phyloP scores from a whole-genome alignment of 73 alveolate genomes.

The Blepharisma japonicum region DNA sequence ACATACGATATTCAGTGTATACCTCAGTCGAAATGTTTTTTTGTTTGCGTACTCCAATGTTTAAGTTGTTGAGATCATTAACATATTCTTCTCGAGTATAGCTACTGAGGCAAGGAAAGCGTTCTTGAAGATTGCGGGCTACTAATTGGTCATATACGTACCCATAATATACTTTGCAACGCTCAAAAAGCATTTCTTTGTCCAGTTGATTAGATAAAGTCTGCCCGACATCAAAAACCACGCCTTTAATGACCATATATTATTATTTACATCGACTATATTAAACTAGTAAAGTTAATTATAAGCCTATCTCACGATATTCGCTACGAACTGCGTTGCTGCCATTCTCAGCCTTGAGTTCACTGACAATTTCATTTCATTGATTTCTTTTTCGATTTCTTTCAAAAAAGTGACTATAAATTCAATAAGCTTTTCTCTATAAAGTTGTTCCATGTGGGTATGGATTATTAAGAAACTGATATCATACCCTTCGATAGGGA shows the following conservation, averaged over 20 bases:
- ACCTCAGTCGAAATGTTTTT: conserved; percentile 26
- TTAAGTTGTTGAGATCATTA: conserved; percentile 9
- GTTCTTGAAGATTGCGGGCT: neutral
- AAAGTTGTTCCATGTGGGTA: conserved; percentile 54
- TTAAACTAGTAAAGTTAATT: neutral
- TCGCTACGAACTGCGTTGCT: conserved; percentile 59
- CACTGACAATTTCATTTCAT: conserved; percentile 73
- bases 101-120: conserved; percentile 22
- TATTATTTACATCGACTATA: neutral
- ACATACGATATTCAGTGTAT: neutral
- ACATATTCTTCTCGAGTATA: neutral
- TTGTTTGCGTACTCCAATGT: neutral
- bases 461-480: conserved; percentile 61
- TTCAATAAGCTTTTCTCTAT: conserved; percentile 67
- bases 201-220: conserved; percentile 23
- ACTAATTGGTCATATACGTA: conserved; percentile 10
- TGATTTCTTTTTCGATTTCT: conserved; percentile 72
- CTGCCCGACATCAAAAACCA: conserved; percentile 34
- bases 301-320: conserved; percentile 31
- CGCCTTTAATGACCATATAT: conserved; percentile 29
- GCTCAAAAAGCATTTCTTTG: conserved; percentile 1
- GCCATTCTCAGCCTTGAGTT: conserved; percentile 65
- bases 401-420: conserved; percentile 68
- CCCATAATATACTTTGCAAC: neutral
- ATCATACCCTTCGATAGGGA: conserved; percentile 65